Percentiles rank a stretch among this genome's conserved stretches.
Conservation (phyloP, 805 yeast species). For the Saccharomycopsis fibuligera region DNA sequence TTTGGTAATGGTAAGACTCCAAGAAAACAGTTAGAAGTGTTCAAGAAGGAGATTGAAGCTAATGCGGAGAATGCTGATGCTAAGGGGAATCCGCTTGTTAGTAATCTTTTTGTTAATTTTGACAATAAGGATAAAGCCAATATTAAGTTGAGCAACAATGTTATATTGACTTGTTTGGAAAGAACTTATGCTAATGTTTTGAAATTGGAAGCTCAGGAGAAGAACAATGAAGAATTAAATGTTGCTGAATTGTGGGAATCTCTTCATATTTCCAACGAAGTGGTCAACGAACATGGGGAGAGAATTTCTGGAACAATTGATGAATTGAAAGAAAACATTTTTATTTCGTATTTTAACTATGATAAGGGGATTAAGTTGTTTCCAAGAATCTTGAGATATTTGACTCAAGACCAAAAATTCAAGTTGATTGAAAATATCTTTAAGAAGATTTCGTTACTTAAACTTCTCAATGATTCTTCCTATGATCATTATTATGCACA, state of each 20-base stretch:
- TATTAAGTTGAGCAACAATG: slow-evolving; percentile 34
- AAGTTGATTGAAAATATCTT: slow-evolving; percentile 72
- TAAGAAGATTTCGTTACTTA: slow-evolving; percentile 71
- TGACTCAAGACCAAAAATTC: slow-evolving; percentile 67
- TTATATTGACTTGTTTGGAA: slow-evolving; percentile 67
- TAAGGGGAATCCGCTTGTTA: slow-evolving; percentile 20
- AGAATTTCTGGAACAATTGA: slow-evolving; percentile 27
- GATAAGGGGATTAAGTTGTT: slow-evolving; percentile 86
- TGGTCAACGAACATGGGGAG: slow-evolving; percentile 27
- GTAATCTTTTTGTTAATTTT: slow-evolving; percentile 28
- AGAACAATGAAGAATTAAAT: slow-evolving; percentile 46
- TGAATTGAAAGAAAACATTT: slow-evolving; percentile 68
- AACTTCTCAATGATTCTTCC: slow-evolving; percentile 72
- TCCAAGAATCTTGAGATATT: slow-evolving; percentile 81
- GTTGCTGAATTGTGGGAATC: slow-evolving; percentile 65
- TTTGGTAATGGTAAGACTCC: slow-evolving; percentile 78
- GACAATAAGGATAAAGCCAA: slow-evolving; percentile 23
- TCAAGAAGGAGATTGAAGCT: slow-evolving; percentile 43
- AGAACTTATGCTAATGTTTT: slow-evolving; percentile 70
- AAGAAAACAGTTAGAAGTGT: slow-evolving; percentile 71
- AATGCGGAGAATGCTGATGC: slow-evolving; percentile 22
- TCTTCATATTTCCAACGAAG: slow-evolving; percentile 62
- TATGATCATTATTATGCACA: slow-evolving; percentile 51
- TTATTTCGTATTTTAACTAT: slow-evolving; percentile 73
- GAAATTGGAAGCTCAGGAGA: slow-evolving; percentile 68